Conservation (phyloP, 768 basidiomycete genomes). For the Gloeopeniophorella convolvens region DNA sequence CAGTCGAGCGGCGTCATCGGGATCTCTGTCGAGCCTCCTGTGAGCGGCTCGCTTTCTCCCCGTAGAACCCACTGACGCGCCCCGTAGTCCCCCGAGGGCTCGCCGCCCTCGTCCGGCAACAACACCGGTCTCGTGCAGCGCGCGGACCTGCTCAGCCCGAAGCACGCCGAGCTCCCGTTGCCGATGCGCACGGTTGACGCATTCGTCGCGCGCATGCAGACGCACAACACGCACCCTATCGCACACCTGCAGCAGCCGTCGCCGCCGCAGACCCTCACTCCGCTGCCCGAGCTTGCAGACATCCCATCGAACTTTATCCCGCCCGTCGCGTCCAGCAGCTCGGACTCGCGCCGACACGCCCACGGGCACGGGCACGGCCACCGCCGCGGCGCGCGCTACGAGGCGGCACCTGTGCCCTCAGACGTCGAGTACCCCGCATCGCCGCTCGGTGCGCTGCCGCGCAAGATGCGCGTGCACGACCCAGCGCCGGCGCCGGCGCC, state of each 20-base stretch:
- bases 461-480: background rate
- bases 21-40: slow-evolving; percentile 19
- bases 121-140: slow-evolving; percentile 18
- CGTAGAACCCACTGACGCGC: background rate
- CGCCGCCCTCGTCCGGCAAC: slow-evolving; percentile 17
- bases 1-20: slow-evolving; percentile 19
- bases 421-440: slow-evolving; percentile 17
- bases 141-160: slow-evolving; percentile 27
- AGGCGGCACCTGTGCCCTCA: slow-evolving; percentile 13
- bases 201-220: background rate
- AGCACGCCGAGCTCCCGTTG: slow-evolving; percentile 20
- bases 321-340: no score
- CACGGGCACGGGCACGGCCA: background rate
- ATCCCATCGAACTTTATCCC: slow-evolving; percentile 3
- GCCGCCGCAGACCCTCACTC: background rate
- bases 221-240: no score
- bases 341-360: no score
- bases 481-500: background rate
- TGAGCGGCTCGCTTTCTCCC: background rate
- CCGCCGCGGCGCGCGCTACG: no score
- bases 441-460: background rate
- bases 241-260: background rate
- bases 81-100: slow-evolving; percentile 22
- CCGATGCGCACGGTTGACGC: slow-evolving; percentile 10
- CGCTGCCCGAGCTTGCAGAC: slow-evolving; percentile 5